Evolutionary conservation across 176 grass and related monocot species (phyloP).

Genomic region (bread wheat (Triticum aestivum)): DNA sequence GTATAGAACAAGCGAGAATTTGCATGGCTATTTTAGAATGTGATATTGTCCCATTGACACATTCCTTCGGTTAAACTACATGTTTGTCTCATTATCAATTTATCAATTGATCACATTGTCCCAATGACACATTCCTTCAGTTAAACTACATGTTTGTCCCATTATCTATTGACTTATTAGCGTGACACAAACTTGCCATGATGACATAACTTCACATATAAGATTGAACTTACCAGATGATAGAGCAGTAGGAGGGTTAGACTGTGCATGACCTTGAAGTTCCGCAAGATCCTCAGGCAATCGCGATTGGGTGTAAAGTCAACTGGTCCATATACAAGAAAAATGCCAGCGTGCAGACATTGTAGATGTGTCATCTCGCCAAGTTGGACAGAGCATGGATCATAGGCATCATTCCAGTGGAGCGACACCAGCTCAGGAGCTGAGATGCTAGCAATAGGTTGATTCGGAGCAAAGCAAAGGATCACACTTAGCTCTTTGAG

Average conservation of each 20-base stretch:
- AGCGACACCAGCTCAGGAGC: neutral
- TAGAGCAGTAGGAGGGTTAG: neutral
- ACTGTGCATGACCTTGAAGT: neutral
- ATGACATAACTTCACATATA: neutral
- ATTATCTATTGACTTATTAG: neutral
- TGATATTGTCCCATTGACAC: neutral
- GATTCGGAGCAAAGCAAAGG: neutral
- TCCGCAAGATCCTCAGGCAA: neutral
- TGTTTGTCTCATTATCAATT: too few relatives aligned
- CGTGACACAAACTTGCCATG: neutral
- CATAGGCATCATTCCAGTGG: neutral
- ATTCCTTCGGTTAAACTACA: neutral
- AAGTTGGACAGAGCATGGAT: conserved; percentile 21
- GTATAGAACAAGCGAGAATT: neutral
- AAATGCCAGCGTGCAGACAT: neutral
- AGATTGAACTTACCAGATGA: neutral
- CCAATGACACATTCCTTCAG: too few relatives aligned
- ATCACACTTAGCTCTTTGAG: neutral
- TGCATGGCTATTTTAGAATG: neutral
- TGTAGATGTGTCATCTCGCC: neutral
- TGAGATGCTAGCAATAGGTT: conserved; percentile 4
- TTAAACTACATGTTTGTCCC: too few relatives aligned
- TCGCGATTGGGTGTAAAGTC: neutral
- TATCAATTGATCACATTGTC: too few relatives aligned
- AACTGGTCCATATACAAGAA: neutral